These are phyloP conservation scores for Termitomyces sp. DNA, from an alignment of 768 basidiomycete genomes.

Conservation along the genomic window DNA sequence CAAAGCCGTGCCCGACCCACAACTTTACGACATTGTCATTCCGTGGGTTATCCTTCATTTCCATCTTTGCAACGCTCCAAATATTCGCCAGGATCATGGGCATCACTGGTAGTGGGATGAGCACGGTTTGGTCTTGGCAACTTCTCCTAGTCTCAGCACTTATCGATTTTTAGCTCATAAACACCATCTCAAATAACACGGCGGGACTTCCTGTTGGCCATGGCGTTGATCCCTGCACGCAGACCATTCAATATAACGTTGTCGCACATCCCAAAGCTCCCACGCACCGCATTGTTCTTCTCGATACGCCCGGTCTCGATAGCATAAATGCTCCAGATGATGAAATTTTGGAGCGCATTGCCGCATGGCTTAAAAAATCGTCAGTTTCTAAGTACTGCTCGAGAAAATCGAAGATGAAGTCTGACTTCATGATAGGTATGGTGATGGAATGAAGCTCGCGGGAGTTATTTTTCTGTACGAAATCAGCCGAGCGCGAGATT, in stretches of 20 bases:
- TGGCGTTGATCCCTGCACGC: constrained; percentile 12
- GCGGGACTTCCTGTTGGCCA: constrained; percentile 5
- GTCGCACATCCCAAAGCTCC: constrained; percentile 9
- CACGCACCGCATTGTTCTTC: constrained; percentile 6
- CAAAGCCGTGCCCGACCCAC: constrained; percentile 5
- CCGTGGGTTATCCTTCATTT: constrained; percentile 5
- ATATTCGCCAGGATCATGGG: constrained; percentile 7
- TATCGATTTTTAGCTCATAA: constrained; percentile 6
- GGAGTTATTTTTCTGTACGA: constrained; percentile 13
- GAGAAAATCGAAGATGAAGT: not conserved
- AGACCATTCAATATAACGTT: constrained; percentile 1
- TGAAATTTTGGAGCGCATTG: constrained; percentile 7
- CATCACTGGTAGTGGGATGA: constrained; percentile 13
- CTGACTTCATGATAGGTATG: constrained; percentile 1
- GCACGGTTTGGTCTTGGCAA: constrained; percentile 7
- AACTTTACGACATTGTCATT: constrained; percentile 14
- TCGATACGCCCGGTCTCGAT: constrained; percentile 14
- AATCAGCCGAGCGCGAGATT: constrained; percentile 10
- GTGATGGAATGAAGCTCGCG: constrained; percentile 9
- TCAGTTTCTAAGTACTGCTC: not conserved
- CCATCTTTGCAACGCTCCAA: not conserved
- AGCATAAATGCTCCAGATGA: constrained; percentile 8
- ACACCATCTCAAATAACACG: constrained; percentile 2
- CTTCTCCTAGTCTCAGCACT: not conserved
- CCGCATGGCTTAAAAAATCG: constrained; percentile 10